Evolutionary conservation across 2,329 filamentous ascomycete species (phyloP), one percentile per base, ranked within the genome.

Genomic region (Pseudocercospora macadamiae): DNA sequence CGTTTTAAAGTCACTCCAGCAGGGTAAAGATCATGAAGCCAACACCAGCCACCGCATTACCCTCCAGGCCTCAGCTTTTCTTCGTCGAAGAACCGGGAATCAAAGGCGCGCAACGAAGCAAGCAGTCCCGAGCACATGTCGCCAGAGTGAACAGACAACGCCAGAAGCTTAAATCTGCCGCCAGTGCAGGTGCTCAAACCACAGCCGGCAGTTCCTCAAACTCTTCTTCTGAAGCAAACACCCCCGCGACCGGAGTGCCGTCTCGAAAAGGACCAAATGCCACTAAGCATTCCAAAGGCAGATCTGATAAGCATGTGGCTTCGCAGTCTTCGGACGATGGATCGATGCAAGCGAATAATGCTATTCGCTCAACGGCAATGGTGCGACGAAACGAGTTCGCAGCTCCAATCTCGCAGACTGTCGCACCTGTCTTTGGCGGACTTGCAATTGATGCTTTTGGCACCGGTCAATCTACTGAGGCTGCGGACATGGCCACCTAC

Each of bases 111-210:
- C 32, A 54, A 28, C 48, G 55, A 4, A 62, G 55, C 44, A 54
- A 54, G 47, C 60, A 62, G 28, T 58, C 60, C 12, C 54, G 60
- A 45, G 56, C 60, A 19, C 60, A 62, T 51, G 59, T 61, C 42
- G 59, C 55, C 18, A 52, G 59, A n/a, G 59, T 61, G 8, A 61
- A 59, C 37, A 52, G 59, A 16, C 55, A 56, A 23, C 44, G 60
- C 16, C 60, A 59, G 42, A 62, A 58, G 26, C 25, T 59, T 9
- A 51, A 56, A 51, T 16, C 23, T 25, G 18, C 45, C 5, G 51
- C 18, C 12, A 23, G 12, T n/a, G 21, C 21, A 14, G 21, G 39
- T 12, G 18, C 16, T 39, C 36, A 39, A 19, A 9, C n/a, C 18
- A 6, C 19, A n/a, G 23, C 23, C 1, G 21, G 6, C 9, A 26